Evolutionary conservation across 371 early-diverging fungal species (phyloP).

Genomic region (Umbelopsis sp.): DNA sequence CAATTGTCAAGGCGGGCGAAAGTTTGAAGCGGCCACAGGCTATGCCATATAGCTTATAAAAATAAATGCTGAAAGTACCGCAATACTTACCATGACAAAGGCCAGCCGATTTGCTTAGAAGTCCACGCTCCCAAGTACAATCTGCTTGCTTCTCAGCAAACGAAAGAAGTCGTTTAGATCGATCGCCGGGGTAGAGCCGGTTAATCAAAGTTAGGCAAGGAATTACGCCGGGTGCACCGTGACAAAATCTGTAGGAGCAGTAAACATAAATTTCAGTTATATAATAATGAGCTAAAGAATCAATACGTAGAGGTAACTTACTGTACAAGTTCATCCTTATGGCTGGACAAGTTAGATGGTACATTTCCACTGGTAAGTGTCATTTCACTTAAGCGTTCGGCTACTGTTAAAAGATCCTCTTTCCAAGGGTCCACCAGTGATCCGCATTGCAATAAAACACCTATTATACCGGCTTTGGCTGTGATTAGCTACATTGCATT

Average conservation of each 20-base stretch:
- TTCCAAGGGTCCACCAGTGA: constrained; percentile 5
- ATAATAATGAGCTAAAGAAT: background rate
- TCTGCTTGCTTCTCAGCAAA: background rate
- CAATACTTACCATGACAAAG: constrained; percentile 1
- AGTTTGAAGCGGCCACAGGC: background rate
- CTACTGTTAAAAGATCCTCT: background rate
- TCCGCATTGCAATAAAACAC: background rate
- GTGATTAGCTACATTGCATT: background rate
- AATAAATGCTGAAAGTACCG: too few relatives aligned
- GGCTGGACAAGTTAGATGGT: background rate
- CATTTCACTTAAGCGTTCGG: background rate
- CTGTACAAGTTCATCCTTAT: constrained; percentile 6
- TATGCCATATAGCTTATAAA: too few relatives aligned
- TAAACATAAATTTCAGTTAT: too few relatives aligned
- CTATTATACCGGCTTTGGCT: background rate
- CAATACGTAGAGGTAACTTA: background rate
- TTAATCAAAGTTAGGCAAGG: background rate
- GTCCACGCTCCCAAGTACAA: background rate
- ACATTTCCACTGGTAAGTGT: background rate
- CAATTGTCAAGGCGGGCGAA: background rate
- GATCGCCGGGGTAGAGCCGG: background rate
- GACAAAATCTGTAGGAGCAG: background rate
- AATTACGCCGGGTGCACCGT: constrained; percentile 1
- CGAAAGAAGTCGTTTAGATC: background rate
- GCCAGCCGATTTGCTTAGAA: background rate